Conservation (phyloP, 805 yeast genomes). For the Pichia cephalocereana region DNA sequence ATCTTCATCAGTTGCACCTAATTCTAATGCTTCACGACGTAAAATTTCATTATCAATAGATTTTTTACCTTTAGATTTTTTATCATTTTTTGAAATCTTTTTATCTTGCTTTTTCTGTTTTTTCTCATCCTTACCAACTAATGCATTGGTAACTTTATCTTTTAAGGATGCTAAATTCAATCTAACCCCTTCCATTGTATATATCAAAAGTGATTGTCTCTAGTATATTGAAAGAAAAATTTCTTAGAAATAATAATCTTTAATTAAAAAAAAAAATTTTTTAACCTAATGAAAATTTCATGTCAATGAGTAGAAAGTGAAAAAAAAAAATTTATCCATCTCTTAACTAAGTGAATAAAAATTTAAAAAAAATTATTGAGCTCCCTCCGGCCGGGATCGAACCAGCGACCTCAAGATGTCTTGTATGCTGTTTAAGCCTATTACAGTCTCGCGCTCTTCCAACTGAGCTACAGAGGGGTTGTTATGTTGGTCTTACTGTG, state of each 20-base stretch:
- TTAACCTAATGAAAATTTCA: not conserved
- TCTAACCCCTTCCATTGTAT: conserved; percentile 34
- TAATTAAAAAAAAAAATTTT: too few relatives aligned
- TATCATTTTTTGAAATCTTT: conserved; percentile 10
- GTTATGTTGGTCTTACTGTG: not conserved
- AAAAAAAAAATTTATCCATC: not conserved
- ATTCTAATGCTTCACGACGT: conserved; percentile 63
- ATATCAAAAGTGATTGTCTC: too few relatives aligned
- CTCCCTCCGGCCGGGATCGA: conserved; percentile 13
- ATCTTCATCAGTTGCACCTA: conserved; percentile 87
- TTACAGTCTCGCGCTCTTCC: conserved; percentile 19
- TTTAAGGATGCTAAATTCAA: conserved; percentile 49
- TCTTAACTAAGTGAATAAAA: too few relatives aligned
- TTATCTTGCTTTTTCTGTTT: conserved; percentile 15
- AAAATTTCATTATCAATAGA: conserved; percentile 16
- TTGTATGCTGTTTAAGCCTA: conserved; percentile 1
- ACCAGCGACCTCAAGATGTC: conserved; percentile 17
- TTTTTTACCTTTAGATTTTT: not conserved
- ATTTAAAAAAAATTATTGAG: not conserved
- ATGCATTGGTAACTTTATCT: conserved; percentile 52
- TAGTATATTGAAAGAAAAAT: too few relatives aligned
- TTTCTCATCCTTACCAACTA: conserved; percentile 23
- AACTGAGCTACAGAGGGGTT: conserved; percentile 17
- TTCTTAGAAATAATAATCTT: too few relatives aligned
- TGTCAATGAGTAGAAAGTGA: too few relatives aligned